A percentile compares a stretch with the other conserved stretches of the same genome.
phyloP scores from a whole-genome alignment of 106 monocot genomes.

The Dendrobium huoshanense region DNA sequence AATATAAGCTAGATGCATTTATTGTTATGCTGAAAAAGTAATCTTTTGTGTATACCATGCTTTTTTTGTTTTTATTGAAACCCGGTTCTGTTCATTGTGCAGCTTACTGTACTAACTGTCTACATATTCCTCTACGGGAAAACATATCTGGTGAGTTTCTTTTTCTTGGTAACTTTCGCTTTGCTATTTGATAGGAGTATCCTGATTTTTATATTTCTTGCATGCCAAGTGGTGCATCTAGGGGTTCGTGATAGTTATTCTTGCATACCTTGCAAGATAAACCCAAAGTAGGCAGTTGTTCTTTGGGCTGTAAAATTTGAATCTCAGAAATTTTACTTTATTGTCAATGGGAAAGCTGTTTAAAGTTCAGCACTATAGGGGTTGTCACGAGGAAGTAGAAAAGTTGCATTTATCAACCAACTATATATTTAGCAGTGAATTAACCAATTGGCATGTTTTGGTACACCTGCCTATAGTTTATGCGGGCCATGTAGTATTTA shows the following conservation, averaged over 20 bases:
- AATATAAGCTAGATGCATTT: not conserved
- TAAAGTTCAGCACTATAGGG: too few relatives aligned
- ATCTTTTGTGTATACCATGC: not conserved
- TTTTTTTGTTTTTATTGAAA: constrained; percentile 7
- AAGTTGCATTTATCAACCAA: too few relatives aligned
- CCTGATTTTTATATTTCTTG: not conserved
- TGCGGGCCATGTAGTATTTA: too few relatives aligned
- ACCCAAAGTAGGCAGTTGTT: too few relatives aligned
- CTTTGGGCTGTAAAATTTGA: not conserved
- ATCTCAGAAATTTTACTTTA: not conserved
- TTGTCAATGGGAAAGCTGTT: too few relatives aligned
- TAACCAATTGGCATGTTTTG: too few relatives aligned
- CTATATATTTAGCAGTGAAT: too few relatives aligned
- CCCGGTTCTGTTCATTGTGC: constrained; percentile 20
- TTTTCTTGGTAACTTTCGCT: not conserved
- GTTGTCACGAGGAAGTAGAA: too few relatives aligned
- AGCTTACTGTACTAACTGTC: constrained; percentile 75
- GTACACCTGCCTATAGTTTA: too few relatives aligned
- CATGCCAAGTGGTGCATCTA: not conserved
- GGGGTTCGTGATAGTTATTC: not conserved
- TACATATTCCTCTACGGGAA: constrained; percentile 79
- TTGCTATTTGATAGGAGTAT: not conserved
- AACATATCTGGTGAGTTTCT: constrained; percentile 55
- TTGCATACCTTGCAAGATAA: not conserved
- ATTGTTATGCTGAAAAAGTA: not conserved